A percentile compares a stretch with the other conserved stretches of the same genome.
Evolutionary conservation across 306 rosid genomes (phyloP).

Genomic region (Cucurbita pepo): DNA sequence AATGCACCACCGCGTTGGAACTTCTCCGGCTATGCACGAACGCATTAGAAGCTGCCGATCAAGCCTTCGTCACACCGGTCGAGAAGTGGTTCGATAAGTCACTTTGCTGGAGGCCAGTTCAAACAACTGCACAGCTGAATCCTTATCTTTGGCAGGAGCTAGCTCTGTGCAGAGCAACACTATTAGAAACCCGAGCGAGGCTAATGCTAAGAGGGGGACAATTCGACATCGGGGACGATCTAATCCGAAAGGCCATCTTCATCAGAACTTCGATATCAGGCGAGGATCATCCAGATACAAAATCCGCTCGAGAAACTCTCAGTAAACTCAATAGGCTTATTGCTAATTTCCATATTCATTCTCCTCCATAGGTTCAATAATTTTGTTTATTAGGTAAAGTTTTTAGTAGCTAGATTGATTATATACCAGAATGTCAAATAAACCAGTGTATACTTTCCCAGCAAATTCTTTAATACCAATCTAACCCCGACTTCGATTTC

Average conservation of each 20-base stretch:
- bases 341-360: slow-evolving; percentile 45
- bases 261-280: slow-evolving; percentile 78
- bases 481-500: slow-evolving; percentile 12
- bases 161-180: slow-evolving; percentile 64
- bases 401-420: slow-evolving; percentile 16
- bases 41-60: slow-evolving; percentile 75
- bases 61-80: slow-evolving; percentile 62
- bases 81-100: slow-evolving; percentile 74
- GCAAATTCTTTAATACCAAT: slow-evolving; percentile 15
- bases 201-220: slow-evolving; percentile 83
- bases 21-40: slow-evolving; percentile 67
- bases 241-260: slow-evolving; percentile 63
- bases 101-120: slow-evolving; percentile 68
- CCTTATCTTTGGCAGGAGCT: slow-evolving; percentile 86
- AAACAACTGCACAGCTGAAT: slow-evolving; percentile 66
- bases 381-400: slow-evolving; percentile 14
- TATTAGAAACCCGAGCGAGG: slow-evolving; percentile 74
- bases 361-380: slow-evolving; percentile 44
- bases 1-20: slow-evolving; percentile 60
- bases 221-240: slow-evolving; percentile 66
- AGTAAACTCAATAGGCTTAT: slow-evolving; percentile 67
- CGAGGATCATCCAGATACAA: slow-evolving; percentile 68
- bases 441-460: slow-evolving; percentile 26
- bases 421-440: slow-evolving; percentile 35
- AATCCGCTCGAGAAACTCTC: slow-evolving; percentile 64